A percentile compares a stretch with the other conserved stretches of the same genome.
These are phyloP conservation scores for Carex littledalei DNA, from an alignment of 176 grass and related monocot genomes.

Conservation along the genomic window DNA sequence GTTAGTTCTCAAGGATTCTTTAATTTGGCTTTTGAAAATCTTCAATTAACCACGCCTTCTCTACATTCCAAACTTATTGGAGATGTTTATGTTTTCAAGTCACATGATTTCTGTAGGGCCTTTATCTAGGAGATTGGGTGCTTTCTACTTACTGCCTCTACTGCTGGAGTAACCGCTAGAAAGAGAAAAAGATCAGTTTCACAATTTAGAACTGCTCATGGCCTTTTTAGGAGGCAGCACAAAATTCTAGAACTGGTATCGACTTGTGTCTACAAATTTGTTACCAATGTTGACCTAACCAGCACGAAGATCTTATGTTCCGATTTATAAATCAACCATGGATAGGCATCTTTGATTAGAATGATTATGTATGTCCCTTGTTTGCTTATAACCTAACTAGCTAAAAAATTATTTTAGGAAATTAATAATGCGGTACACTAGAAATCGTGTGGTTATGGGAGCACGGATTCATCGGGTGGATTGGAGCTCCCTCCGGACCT, in stretches of 20 bases:
- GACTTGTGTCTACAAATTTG: neutral
- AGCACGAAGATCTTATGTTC: neutral
- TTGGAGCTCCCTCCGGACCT: too few relatives aligned
- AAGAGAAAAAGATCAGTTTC: slow-evolving; percentile 52
- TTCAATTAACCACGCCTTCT: too few relatives aligned
- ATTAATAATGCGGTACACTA: slow-evolving; percentile 69
- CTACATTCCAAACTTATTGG: too few relatives aligned
- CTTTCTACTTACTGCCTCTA: too few relatives aligned
- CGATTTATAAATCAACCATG: neutral
- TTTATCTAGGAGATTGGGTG: too few relatives aligned
- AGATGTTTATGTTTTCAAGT: too few relatives aligned
- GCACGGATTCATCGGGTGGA: too few relatives aligned
- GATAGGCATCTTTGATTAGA: neutral
- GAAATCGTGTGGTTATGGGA: too few relatives aligned
- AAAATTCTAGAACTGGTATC: neutral
- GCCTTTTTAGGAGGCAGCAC: slow-evolving; percentile 26
- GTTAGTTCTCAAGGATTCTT: too few relatives aligned
- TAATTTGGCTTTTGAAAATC: too few relatives aligned
- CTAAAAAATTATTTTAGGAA: slow-evolving; percentile 31
- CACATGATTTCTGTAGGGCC: too few relatives aligned
- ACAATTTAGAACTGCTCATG: slow-evolving; percentile 33
- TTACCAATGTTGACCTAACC: neutral
- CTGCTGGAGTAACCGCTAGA: slow-evolving; percentile 29
- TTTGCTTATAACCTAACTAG: neutral
- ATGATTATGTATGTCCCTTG: neutral